These are phyloP conservation scores for Calocybe gambosa DNA, from an alignment of 1,284 basidiomycete species.

Conservation along the genomic window DNA sequence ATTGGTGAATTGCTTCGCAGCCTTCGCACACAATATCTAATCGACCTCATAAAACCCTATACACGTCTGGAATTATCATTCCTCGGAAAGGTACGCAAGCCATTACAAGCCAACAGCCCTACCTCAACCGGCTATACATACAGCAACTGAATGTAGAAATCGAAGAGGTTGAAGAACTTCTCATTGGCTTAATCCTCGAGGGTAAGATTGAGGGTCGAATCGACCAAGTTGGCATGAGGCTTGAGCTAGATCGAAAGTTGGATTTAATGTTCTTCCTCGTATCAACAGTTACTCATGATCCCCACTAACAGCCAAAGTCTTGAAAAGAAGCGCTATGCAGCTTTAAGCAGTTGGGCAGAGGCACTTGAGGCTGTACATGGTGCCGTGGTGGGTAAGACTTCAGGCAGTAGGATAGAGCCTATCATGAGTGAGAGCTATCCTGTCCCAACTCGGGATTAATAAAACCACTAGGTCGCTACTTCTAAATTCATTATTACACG, in stretches of 20 bases:
- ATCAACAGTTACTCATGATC: constrained; percentile 1
- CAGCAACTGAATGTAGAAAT: constrained; percentile 91
- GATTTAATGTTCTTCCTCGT: constrained; percentile 24
- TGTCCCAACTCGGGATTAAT: constrained; percentile 14
- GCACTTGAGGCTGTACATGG: constrained; percentile 69
- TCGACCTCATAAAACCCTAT: constrained; percentile 97
- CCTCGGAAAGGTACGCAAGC: constrained; percentile 71
- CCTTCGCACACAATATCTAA: constrained; percentile 91
- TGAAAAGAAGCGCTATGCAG: constrained; percentile 78
- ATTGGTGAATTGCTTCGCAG: constrained; percentile 94
- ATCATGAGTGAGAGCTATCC: constrained; percentile 12
- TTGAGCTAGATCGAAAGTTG: constrained; percentile 86
- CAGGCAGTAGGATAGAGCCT: constrained; percentile 33
- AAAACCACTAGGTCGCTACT: background rate
- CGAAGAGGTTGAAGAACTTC: constrained; percentile 87
- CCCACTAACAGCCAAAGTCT: constrained; percentile 60
- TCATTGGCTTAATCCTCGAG: constrained; percentile 92
- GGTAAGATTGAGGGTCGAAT: constrained; percentile 93
- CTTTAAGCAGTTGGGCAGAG: constrained; percentile 76
- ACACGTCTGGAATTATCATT: constrained; percentile 88
- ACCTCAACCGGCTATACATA: constrained; percentile 1
- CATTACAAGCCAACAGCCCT: background rate
- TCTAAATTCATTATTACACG: background rate
- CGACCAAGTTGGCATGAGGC: constrained; percentile 89
- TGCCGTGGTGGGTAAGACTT: constrained; percentile 69